Evolutionary conservation across 2,329 filamentous ascomycete genomes (phyloP).

Genomic region (Colletotrichum spinosum): DNA sequence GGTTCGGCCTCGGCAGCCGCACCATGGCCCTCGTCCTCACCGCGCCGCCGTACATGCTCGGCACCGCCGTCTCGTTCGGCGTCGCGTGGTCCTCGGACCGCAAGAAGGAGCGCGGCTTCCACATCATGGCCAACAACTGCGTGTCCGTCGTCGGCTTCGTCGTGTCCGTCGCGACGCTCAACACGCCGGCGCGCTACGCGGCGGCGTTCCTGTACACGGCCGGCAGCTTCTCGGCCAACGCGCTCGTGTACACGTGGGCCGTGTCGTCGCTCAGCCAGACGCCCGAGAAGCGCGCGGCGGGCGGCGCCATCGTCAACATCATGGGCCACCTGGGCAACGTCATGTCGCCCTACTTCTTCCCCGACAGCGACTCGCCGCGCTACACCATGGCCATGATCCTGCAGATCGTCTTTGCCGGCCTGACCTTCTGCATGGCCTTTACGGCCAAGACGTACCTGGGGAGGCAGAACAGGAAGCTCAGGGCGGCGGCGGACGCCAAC

Average conservation of each 20-base stretch:
- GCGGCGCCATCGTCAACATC: constrained; percentile 56
- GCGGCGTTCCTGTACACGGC: constrained; percentile 51
- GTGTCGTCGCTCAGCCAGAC: constrained; percentile 54
- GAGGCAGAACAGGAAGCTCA: constrained; percentile 37
- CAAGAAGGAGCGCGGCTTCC: constrained; percentile 55
- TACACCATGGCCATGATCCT: constrained; percentile 54
- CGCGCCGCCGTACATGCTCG: constrained; percentile 59
- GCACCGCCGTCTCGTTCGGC: constrained; percentile 54
- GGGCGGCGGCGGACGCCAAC: constrained; percentile 18
- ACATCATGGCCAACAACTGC: constrained; percentile 52
- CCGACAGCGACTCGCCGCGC: constrained; percentile 51
- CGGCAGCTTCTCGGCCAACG: constrained; percentile 53
- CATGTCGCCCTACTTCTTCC: constrained; percentile 59
- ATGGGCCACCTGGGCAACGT: constrained; percentile 57
- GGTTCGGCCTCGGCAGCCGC: constrained; percentile 45
- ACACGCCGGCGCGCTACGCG: constrained; percentile 46
- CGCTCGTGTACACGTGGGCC: constrained; percentile 52
- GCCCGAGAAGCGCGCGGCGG: constrained; percentile 56
- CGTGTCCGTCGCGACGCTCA: constrained; percentile 45
- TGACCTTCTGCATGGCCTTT: constrained; percentile 27
- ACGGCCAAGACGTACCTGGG: constrained; percentile 28
- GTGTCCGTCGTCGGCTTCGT: constrained; percentile 54
- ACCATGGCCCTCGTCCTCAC: constrained; percentile 59
- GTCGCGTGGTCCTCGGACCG: constrained; percentile 56
- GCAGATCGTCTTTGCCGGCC: constrained; percentile 34